Base-by-base conservation (phyloP, 768 basidiomycete genomes). In the Tricholoma bakamatsutake region DNA sequence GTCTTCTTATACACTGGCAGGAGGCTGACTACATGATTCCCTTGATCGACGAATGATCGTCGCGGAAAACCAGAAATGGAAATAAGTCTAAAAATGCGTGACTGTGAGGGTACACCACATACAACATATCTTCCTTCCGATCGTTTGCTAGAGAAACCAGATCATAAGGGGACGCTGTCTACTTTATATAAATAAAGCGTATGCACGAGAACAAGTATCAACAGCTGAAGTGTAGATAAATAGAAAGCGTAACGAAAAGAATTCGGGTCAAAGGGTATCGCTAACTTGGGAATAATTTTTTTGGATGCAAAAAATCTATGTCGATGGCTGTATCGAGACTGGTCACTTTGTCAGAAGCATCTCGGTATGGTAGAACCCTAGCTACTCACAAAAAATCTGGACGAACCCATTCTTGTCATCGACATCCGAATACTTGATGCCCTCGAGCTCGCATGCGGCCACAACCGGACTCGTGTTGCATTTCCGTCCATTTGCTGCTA, bases 361-460 rank as follows among this genome's bases (percentile, higher is more conserved):
- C 39, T 3, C 15, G 39, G 8, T 24, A 52, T 15, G 18, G 18
- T 2, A 17, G 45, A 54, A 4, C 10, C 12, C 30, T 15, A n/a
- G 13, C 2, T 1, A 57, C 62, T 61, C 52, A 62, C 62, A 58
- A 46, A 40, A 45, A 18, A 62, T 43, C 49, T 61, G 55, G 12
- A 62, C 52, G 43, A 58, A 62, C n/a, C 33, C 59, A 3, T 49
- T 35, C 18, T 31, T 52, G 11, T 33, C 62, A 6, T 55, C 50
- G 17, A 55, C 43, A 24, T 53, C 47, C 17, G 27, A 7, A 48
- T n/a, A 50, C n/a, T 52, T 18, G 35, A 62, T 47, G 11, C 57
- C 57, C n/a, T 57, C 53, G 21, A 33, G 48, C 24, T 47, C 33
- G 12, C 59, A 60, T 15, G 45, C 55, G 18, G 43, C 15, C 3